Conservation (phyloP, 495 filamentous ascomycete genomes). For the Hypoxylon fuscum region DNA sequence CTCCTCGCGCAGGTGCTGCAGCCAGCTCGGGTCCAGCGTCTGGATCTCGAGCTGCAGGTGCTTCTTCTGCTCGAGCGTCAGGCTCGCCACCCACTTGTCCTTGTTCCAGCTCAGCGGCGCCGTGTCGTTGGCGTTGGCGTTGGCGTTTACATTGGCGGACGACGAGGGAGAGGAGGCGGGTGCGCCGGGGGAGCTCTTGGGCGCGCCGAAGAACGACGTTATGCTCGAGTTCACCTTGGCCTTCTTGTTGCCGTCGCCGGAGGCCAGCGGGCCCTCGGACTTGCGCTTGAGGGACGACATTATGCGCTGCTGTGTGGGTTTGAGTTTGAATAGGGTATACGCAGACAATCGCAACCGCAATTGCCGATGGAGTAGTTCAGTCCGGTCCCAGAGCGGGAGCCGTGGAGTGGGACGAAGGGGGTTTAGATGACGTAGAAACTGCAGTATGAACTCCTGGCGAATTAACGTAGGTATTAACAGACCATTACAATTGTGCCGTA, state of each 20-base stretch:
- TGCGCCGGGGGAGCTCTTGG: slow-evolving; percentile 44
- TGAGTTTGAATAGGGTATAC: not conserved
- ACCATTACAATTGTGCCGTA: not conserved
- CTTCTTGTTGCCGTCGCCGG: slow-evolving; percentile 69
- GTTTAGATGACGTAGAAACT: slow-evolving; percentile 24
- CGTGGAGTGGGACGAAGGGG: slow-evolving; percentile 13
- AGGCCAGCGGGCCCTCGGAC: slow-evolving; percentile 57
- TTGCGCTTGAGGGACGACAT: slow-evolving; percentile 75
- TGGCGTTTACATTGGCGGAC: no score
- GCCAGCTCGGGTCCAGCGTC: slow-evolving; percentile 89
- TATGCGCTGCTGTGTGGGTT: not conserved
- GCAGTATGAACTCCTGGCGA: slow-evolving; percentile 5
- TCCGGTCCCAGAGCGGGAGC: not conserved
- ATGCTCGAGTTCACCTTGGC: slow-evolving; percentile 68
- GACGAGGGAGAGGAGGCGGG: slow-evolving; percentile 35
- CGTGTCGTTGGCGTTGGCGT: not conserved
- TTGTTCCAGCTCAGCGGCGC: slow-evolving; percentile 62
- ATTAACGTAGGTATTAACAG: not conserved
- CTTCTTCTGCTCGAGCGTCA: slow-evolving; percentile 82
- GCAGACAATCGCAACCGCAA: not conserved
- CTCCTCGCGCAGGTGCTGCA: slow-evolving; percentile 85
- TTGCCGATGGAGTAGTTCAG: not conserved
- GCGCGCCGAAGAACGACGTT: slow-evolving; percentile 62
- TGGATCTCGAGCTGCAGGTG: slow-evolving; percentile 89
- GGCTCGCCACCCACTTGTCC: slow-evolving; percentile 78